Evolutionary conservation across 768 basidiomycete genomes (phyloP).

Genomic region (Melanogaster broomeanus): DNA sequence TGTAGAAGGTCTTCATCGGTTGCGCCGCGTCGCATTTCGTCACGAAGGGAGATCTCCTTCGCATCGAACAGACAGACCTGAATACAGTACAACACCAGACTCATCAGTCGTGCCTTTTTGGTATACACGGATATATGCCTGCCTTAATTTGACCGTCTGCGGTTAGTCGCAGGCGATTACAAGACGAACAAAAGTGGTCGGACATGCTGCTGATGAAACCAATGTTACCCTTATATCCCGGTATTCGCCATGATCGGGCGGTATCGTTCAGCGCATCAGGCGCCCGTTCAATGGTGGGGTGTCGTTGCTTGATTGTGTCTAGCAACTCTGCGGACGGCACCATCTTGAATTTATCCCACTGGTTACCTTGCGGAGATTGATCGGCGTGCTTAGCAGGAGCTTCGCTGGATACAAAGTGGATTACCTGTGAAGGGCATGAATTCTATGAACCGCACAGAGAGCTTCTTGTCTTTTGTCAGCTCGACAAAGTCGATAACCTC

Average conservation of each 20-base stretch:
- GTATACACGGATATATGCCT: conserved; percentile 6
- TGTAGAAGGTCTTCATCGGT: conserved; percentile 62
- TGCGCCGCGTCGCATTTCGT: conserved; percentile 65
- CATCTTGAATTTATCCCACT: conserved; percentile 84
- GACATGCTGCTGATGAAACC: conserved; percentile 96
- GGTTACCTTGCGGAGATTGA: conserved; percentile 58
- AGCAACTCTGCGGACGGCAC: conserved; percentile 72
- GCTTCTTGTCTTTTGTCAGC: conserved; percentile 59
- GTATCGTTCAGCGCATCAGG: conserved; percentile 77
- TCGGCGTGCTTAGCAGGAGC: conserved; percentile 1
- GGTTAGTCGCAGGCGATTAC: conserved; percentile 83
- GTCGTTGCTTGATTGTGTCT: conserved; percentile 42
- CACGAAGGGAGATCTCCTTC: conserved; percentile 79
- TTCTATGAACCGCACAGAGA: conserved; percentile 87
- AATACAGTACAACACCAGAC: not conserved
- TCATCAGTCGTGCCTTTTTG: conserved; percentile 3
- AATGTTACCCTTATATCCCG: conserved; percentile 66
- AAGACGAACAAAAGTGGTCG: conserved; percentile 86
- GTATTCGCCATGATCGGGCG: conserved; percentile 77
- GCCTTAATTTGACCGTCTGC: conserved; percentile 92
- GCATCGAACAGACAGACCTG: conserved; percentile 89
- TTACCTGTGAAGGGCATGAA: conserved; percentile 92
- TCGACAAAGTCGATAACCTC: conserved; percentile 81
- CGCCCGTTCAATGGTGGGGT: conserved; percentile 57
- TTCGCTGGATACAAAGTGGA: conserved; percentile 7